Evolutionary conservation across 176 grass and related monocot genomes (phyloP).

Genomic region (Musa acuminata): DNA sequence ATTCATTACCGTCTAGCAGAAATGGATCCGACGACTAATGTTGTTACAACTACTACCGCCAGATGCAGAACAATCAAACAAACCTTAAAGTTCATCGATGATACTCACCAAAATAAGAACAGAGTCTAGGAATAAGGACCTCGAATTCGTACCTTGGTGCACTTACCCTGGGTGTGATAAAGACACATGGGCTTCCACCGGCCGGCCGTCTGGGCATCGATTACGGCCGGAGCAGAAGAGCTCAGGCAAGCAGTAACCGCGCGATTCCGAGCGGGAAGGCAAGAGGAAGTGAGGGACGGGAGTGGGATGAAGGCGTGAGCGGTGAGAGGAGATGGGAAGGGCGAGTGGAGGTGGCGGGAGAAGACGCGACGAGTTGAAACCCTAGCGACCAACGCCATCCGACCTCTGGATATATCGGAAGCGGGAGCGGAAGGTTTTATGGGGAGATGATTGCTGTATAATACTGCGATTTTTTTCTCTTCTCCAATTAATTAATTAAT

Average conservation of each 20-base stretch:
- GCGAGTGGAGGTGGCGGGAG: background rate
- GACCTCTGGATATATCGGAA: background rate
- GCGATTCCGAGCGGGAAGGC: background rate
- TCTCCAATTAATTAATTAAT: too few relatives aligned
- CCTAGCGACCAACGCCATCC: background rate
- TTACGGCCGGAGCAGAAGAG: background rate
- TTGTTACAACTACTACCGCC: too few relatives aligned
- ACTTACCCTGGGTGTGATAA: conserved; percentile 79
- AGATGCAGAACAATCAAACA: too few relatives aligned
- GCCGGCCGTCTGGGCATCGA: background rate
- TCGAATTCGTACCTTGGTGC: conserved; percentile 48
- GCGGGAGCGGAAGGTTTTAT: background rate
- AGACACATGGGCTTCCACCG: conserved; percentile 82
- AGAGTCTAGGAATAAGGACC: background rate
- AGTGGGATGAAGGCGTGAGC: background rate
- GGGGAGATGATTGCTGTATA: background rate
- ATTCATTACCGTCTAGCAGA: too few relatives aligned
- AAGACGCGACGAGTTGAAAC: background rate
- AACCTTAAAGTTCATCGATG: too few relatives aligned
- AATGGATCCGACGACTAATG: too few relatives aligned
- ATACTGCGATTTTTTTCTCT: too few relatives aligned
- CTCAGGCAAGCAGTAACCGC: background rate
- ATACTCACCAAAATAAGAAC: too few relatives aligned
- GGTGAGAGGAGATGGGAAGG: background rate
- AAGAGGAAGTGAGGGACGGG: background rate